A percentile compares a stretch with the other conserved stretches of the same genome.
These are phyloP conservation scores for Populus deltoides DNA, from an alignment of 345 rosid genomes.

Conservation along the genomic window DNA sequence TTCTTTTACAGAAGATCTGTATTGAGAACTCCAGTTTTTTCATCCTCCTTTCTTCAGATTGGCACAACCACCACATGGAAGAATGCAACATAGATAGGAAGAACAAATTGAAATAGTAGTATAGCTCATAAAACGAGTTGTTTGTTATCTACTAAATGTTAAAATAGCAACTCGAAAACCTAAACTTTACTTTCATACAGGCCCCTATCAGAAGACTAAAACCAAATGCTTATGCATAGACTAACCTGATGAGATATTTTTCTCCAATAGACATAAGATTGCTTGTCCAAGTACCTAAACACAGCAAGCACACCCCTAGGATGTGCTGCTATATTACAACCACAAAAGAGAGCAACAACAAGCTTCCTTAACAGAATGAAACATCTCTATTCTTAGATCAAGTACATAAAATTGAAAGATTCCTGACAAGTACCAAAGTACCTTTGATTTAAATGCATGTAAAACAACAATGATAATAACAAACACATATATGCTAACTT, in stretches of 20 bases:
- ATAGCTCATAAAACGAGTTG: not conserved
- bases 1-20: constrained; percentile 63
- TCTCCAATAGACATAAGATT: not conserved
- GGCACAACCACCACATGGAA: constrained; percentile 79
- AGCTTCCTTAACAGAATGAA: not conserved
- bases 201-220: not conserved
- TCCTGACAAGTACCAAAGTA: not conserved
- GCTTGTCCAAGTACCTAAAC: not conserved
- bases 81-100: constrained; percentile 4
- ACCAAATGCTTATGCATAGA: not conserved
- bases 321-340: not conserved
- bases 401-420: no score
- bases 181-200: not conserved
- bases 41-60: constrained; percentile 77
- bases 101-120: not conserved
- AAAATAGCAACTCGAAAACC: not conserved
- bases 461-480: not conserved
- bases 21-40: constrained; percentile 66
- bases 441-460: not conserved
- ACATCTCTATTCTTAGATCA: not conserved
- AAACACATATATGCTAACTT: not conserved
- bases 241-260: not conserved
- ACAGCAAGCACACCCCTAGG: not conserved
- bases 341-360: not conserved
- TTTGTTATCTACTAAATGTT: not conserved